phyloP scores from a whole-genome alignment of 805 yeast species.

The Suhomyces sp. region DNA sequence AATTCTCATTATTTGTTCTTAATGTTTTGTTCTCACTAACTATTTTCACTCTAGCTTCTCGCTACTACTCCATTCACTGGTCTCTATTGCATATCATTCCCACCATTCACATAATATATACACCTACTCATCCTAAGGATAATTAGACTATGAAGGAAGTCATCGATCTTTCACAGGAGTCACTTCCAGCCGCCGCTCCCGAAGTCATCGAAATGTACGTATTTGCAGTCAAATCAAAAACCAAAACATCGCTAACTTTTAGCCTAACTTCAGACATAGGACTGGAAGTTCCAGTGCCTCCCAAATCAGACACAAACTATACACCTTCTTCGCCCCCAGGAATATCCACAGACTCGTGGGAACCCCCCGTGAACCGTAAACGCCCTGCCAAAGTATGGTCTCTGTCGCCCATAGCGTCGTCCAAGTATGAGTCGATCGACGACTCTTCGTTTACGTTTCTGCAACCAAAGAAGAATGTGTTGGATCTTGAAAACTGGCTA shows the following conservation, averaged over 20 bases:
- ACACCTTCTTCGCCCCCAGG: neutral
- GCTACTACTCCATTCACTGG: neutral
- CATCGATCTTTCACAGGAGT: slow-evolving; percentile 11
- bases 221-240: neutral
- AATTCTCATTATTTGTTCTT: neutral
- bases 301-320: neutral
- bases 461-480: neutral
- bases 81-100: neutral
- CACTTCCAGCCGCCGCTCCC: neutral
- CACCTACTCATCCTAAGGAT: no score
- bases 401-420: neutral
- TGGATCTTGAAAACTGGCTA: slow-evolving; percentile 21
- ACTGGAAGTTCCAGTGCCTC: neutral
- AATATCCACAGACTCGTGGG: neutral
- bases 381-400: neutral
- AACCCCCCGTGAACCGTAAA: neutral
- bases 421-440: slow-evolving; percentile 11
- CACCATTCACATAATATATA: neutral
- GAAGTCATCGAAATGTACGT: slow-evolving; percentile 24
- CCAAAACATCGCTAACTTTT: neutral
- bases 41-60: neutral
- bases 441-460: slow-evolving; percentile 18
- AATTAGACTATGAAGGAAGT: neutral
- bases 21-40: no score
- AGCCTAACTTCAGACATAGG: neutral